phyloP scores from a whole-genome alignment of 768 basidiomycete genomes.

The Boletus coccyginus region DNA sequence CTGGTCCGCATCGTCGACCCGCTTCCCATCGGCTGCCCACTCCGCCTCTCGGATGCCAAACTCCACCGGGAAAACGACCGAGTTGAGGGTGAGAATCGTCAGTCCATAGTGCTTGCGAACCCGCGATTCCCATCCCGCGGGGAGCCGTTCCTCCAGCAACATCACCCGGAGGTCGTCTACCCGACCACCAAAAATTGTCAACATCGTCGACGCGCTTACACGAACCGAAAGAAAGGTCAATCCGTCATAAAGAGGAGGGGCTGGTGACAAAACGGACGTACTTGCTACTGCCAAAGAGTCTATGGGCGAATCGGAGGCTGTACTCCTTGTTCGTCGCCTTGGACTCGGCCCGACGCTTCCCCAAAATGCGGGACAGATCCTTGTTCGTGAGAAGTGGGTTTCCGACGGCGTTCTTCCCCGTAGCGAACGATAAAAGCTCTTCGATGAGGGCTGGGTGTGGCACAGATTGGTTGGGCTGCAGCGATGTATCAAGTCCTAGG shows the following conservation, averaged over 20 bases:
- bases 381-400: conserved; percentile 47
- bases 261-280: conserved; percentile 32
- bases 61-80: neutral
- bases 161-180: conserved; percentile 50
- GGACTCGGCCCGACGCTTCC: conserved; percentile 61
- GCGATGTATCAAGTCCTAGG: conserved; percentile 53
- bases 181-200: conserved; percentile 36
- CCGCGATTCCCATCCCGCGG: conserved; percentile 66
- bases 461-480: conserved; percentile 50
- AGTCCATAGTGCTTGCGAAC: conserved; percentile 52
- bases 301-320: conserved; percentile 48
- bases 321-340: conserved; percentile 54
- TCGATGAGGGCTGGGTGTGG: conserved; percentile 50
- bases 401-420: conserved; percentile 53
- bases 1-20: neutral
- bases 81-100: conserved; percentile 56
- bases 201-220: conserved; percentile 58
- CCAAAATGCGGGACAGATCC: conserved; percentile 56
- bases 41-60: conserved; percentile 11
- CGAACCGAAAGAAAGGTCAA: neutral
- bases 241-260: neutral
- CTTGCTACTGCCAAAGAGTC: conserved; percentile 67
- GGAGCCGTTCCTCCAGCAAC: conserved; percentile 64
- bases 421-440: conserved; percentile 55
- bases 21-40: neutral